Evolutionary conservation across 2,329 filamentous ascomycete species (phyloP), one percentile per base, ranked within the genome.

Genomic region (Lasiodiplodia theobromae): DNA sequence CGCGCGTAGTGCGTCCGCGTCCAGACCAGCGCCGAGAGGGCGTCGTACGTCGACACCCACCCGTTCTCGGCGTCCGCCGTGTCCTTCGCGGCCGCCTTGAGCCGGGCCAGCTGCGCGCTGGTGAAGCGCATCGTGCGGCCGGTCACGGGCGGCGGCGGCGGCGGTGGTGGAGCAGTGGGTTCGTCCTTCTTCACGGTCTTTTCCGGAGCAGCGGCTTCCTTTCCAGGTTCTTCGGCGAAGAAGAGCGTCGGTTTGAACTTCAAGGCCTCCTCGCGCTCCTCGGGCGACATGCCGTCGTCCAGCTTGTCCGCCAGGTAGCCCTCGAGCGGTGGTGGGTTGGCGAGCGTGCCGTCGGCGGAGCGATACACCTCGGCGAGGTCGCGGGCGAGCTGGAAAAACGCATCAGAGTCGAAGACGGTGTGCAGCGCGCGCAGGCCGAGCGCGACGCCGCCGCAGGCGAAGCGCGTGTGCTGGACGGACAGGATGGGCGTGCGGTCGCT

Each of bases 41-140:
- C 64, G 34, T 56, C 51, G 51, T 57, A 67, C 21, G 64, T 67
- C 14, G 64, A 67, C 14, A 67, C 52, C 62, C 62, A 66, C 8
- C 21, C 21, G 37, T 11, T 44, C n/a, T 23, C 38, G 14, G 5
- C 38, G 16, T 40, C 40, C 5, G 34, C 5, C 3, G 52, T 38
- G 38, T 31, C 8, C 3, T 37, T 44, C 14, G 64, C 64, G 8
- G 56, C 37, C 14, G 34, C 25, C 25, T 57, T 67, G 12, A 67
- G 23, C 12, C 10, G 10, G 21, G 5, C n/a, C 37, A 67, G 40
- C 37, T 57, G 52, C 10, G 10, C 28, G 37, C 16, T 25, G 12
- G 52, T 34, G 28, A 57, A 58, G 38, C 64, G 64, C 12, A 51
- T 21, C 8, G 47, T 38, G 6, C 64, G 64, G 1, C 64, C 64